Evolutionary conservation across 805 yeast species (phyloP).

Genomic region (Hagleromyces aurorensis): DNA sequence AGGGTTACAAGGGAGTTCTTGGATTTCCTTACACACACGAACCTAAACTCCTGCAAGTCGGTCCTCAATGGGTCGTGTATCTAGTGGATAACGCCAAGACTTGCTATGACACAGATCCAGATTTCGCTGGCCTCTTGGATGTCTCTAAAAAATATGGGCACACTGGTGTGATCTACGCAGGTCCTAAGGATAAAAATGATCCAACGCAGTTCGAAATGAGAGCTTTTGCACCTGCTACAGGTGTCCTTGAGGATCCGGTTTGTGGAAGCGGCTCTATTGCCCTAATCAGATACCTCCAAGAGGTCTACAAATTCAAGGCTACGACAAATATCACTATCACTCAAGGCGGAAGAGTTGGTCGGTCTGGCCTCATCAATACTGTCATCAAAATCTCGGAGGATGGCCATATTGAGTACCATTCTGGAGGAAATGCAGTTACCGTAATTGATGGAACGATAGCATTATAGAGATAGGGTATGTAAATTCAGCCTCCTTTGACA

Average conservation of each 20-base stretch:
- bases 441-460: constrained; percentile 30
- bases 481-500: no score
- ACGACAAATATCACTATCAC: constrained; percentile 21
- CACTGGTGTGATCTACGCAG: constrained; percentile 36
- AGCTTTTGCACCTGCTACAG: constrained; percentile 35
- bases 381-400: constrained; percentile 10
- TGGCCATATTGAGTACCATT: constrained; percentile 17
- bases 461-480: no score
- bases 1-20: constrained; percentile 8
- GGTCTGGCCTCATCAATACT: constrained; percentile 34
- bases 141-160: constrained; percentile 17
- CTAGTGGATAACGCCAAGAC: constrained; percentile 28
- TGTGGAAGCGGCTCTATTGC: constrained; percentile 46
- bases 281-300: constrained; percentile 25
- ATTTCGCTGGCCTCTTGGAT: constrained; percentile 21
- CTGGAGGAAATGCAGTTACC: constrained; percentile 37
- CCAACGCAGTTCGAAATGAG: constrained; percentile 35
- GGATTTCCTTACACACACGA: constrained; percentile 8
- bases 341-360: constrained; percentile 35
- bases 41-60: constrained; percentile 34
- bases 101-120: constrained; percentile 31
- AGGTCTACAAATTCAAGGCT: constrained; percentile 13
- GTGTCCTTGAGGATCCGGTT: constrained; percentile 44
- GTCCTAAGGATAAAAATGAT: constrained; percentile 21
- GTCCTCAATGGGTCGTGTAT: constrained; percentile 40